phyloP scores from a whole-genome alignment of 176 grass and related monocot species.

The Aegilops longissima region DNA sequence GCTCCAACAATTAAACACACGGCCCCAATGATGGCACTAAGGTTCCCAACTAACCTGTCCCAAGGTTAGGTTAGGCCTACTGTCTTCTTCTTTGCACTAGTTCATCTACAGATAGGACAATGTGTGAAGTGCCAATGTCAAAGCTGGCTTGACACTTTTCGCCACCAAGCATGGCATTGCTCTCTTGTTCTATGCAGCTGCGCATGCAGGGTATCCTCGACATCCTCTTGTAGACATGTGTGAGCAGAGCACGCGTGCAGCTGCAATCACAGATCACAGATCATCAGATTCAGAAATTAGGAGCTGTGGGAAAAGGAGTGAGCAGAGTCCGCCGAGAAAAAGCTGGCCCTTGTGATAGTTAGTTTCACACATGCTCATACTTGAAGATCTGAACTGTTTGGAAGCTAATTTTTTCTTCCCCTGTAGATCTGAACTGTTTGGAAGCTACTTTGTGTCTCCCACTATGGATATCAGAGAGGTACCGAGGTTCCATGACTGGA shows the following conservation, averaged over 20 bases:
- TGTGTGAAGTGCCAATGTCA: neutral
- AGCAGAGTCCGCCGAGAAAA: no score
- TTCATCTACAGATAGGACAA: neutral
- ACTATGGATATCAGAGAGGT: neutral
- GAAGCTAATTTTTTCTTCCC: no score
- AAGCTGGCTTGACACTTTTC: constrained; percentile 1
- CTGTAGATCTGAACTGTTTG: no score
- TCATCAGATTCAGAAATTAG: no score
- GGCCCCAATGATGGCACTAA: constrained; percentile 18
- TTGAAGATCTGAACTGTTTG: neutral
- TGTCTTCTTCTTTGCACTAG: neutral
- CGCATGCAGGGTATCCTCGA: neutral
- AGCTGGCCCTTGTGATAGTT: no score
- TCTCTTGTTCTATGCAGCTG: neutral
- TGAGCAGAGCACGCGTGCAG: constrained; percentile 26
- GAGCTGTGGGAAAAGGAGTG: no score
- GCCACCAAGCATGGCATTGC: neutral
- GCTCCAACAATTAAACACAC: constrained; percentile 6
- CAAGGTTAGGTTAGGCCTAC: constrained; percentile 31
- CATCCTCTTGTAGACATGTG: neutral
- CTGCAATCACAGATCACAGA: no score
- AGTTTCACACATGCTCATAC: no score
- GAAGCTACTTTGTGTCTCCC: neutral
- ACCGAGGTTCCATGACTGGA: neutral
- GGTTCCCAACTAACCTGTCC: neutral